These are phyloP conservation scores for Pharnaceum exiguum DNA, from an alignment of 148 eudicot species.

Conservation along the genomic window DNA sequence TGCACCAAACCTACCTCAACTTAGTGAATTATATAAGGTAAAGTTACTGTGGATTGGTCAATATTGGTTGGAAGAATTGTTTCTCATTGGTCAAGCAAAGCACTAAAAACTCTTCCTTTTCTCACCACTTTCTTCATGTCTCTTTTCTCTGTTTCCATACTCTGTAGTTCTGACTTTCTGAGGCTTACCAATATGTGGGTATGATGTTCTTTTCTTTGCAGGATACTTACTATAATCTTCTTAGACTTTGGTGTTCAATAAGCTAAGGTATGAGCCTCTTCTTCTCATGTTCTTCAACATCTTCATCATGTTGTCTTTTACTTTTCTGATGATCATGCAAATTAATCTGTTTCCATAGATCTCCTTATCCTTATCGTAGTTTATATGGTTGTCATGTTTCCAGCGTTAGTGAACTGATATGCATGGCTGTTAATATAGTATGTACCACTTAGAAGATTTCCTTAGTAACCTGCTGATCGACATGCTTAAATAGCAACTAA, in stretches of 20 bases:
- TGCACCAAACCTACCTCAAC: constrained; percentile 21
- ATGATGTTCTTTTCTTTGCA: constrained; percentile 21
- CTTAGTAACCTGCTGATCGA: background rate
- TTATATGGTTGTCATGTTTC: background rate
- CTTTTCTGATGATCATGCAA: no score
- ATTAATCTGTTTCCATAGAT: constrained; percentile 1
- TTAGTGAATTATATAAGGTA: constrained; percentile 21
- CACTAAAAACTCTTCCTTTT: background rate
- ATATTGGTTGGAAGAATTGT: constrained; percentile 17
- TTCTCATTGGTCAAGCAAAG: background rate
- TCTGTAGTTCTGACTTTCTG: no score
- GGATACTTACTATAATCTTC: background rate
- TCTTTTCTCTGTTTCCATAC: background rate
- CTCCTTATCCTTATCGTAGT: constrained; percentile 10
- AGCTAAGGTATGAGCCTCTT: constrained; percentile 13
- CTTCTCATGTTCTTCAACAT: background rate
- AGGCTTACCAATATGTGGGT: constrained; percentile 17
- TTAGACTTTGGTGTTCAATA: background rate
- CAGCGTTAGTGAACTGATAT: background rate
- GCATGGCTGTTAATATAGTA: no score
- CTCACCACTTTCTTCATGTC: background rate
- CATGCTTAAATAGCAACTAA: no score
- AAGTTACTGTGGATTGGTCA: constrained; percentile 15
- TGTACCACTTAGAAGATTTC: background rate
- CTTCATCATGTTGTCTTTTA: background rate